These are phyloP conservation scores for Leishmania martiniquensis DNA, from an alignment of 208 protist species.

Conservation along the genomic window DNA sequence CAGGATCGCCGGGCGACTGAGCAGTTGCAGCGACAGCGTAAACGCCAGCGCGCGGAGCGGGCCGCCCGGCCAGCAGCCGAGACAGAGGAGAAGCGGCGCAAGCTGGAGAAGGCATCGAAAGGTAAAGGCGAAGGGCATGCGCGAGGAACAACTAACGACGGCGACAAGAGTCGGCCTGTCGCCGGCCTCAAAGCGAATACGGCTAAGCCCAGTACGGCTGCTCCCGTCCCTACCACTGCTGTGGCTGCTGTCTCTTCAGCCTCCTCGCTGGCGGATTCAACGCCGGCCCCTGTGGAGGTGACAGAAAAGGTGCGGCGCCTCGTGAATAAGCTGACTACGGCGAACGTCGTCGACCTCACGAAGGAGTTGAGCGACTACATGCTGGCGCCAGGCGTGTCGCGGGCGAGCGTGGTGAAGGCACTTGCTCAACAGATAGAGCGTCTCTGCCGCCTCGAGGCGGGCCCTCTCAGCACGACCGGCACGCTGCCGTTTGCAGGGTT, in stretches of 20 bases:
- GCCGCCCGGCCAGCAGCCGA: background rate
- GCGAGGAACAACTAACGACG: background rate
- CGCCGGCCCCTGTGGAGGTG: conserved; percentile 32
- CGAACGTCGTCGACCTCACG: conserved; percentile 77
- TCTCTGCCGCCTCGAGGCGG: conserved; percentile 60
- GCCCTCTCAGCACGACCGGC: conserved; percentile 53
- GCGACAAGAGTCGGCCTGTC: background rate
- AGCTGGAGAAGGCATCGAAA: background rate
- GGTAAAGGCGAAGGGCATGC: background rate
- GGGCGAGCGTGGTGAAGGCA: conserved; percentile 55
- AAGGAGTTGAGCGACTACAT: conserved; percentile 57
- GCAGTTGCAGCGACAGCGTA: conserved; percentile 16
- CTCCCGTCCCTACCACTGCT: background rate
- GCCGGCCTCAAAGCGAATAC: background rate
- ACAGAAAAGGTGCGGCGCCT: conserved; percentile 48
- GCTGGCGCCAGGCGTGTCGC: conserved; percentile 40
- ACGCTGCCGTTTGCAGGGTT: conserved; percentile 79
- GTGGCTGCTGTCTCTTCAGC: background rate
- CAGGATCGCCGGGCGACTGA: conserved; percentile 14
- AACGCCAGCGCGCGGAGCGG: conserved; percentile 24
- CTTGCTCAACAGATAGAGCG: conserved; percentile 59
- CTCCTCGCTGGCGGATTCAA: conserved; percentile 4
- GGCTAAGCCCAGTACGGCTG: background rate
- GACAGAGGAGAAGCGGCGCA: conserved; percentile 15
- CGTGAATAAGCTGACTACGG: conserved; percentile 80